These are phyloP conservation scores for Xylaria hypoxylon DNA, from an alignment of 2,329 filamentous ascomycete species.

Conservation along the genomic window DNA sequence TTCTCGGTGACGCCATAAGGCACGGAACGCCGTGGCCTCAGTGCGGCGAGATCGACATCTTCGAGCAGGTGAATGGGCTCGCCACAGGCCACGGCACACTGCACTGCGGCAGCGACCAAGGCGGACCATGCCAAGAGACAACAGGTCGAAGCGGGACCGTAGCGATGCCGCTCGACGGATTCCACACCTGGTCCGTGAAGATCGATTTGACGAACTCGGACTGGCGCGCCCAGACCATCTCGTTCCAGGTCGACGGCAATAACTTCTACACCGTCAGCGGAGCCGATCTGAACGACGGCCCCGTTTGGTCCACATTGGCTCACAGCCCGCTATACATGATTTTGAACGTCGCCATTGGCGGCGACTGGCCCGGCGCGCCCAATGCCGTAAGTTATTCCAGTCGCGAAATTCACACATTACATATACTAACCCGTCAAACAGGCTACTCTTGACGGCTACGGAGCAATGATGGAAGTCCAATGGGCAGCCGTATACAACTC, in stretches of 20 bases:
- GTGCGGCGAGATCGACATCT: conserved; percentile 68
- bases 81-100: conserved; percentile 61
- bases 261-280: conserved; percentile 60
- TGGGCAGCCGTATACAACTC: conserved; percentile 50
- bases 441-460: conserved; percentile 48
- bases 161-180: conserved; percentile 55
- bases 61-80: conserved; percentile 66
- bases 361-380: conserved; percentile 57
- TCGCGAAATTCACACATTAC: background rate
- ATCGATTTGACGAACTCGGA: conserved; percentile 61
- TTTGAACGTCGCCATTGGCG: conserved; percentile 67
- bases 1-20: conserved; percentile 63
- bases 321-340: conserved; percentile 63
- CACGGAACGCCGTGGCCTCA: conserved; percentile 63
- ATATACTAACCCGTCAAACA: conserved; percentile 36
- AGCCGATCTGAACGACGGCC: conserved; percentile 57
- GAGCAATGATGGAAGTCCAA: conserved; percentile 51
- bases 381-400: conserved; percentile 44
- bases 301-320: conserved; percentile 62
- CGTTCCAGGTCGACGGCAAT: conserved; percentile 61
- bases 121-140: conserved; percentile 65
- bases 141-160: conserved; percentile 55
- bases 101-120: conserved; percentile 61
- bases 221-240: conserved; percentile 63
- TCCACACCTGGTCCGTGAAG: conserved; percentile 63